Conservation (phyloP, 2,329 filamentous ascomycete genomes). For the Fusarium beomiforme region DNA sequence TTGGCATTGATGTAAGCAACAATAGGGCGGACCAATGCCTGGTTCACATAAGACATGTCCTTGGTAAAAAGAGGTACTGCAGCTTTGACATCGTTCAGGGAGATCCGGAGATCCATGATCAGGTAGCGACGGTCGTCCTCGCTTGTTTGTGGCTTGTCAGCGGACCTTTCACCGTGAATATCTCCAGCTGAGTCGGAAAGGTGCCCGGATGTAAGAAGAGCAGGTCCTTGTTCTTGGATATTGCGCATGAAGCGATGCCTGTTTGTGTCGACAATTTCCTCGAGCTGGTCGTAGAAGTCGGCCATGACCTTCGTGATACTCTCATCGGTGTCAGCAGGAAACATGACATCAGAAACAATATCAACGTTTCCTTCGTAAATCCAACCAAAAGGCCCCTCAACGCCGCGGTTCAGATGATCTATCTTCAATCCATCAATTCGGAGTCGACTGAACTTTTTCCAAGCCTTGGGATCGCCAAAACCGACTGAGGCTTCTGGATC, state of each 20-base stretch:
- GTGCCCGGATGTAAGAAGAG: slow-evolving; percentile 46
- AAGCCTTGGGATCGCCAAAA: slow-evolving; percentile 74
- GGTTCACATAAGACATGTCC: slow-evolving; percentile 94
- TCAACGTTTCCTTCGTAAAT: slow-evolving; percentile 98
- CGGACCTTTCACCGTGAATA: slow-evolving; percentile 6
- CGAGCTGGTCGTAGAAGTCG: slow-evolving; percentile 96
- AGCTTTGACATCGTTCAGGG: slow-evolving; percentile 94
- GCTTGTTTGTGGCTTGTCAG: slow-evolving; percentile 10
- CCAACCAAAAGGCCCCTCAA: slow-evolving; percentile 95
- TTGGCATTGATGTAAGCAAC: slow-evolving; percentile 98
- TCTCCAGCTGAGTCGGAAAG: slow-evolving; percentile 45
- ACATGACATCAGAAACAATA: slow-evolving; percentile 94
- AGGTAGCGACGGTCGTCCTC: slow-evolving; percentile 79
- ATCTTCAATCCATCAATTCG: slow-evolving; percentile 94
- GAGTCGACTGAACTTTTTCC: slow-evolving; percentile 96
- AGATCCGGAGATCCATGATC: slow-evolving; percentile 93
- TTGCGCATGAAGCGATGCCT: slow-evolving; percentile 70
- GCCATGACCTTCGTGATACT: slow-evolving; percentile 93
- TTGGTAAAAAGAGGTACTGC: slow-evolving; percentile 92
- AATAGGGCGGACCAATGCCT: slow-evolving; percentile 92
- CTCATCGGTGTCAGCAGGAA: slow-evolving; percentile 87
- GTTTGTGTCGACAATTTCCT: slow-evolving; percentile 88
- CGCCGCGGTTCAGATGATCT: slow-evolving; percentile 92
- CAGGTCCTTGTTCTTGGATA: slow-evolving; percentile 45
- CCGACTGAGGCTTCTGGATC: slow-evolving; percentile 64